Evolutionary conservation across 495 filamentous ascomycete species (phyloP), one percentile per base, ranked within the genome.

Genomic region (Xylaria curta): DNA sequence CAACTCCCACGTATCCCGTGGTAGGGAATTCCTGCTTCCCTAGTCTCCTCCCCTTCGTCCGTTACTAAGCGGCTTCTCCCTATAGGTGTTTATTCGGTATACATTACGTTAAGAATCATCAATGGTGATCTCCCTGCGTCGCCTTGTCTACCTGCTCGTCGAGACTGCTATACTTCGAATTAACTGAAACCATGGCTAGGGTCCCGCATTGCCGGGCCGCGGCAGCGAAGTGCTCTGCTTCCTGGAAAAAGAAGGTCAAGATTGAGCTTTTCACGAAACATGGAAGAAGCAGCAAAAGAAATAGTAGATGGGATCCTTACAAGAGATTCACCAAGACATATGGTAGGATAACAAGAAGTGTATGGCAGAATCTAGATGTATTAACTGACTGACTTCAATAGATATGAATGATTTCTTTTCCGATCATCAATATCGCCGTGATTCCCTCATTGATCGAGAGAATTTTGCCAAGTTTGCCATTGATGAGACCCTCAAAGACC

Each of bases 331-430:
- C 4, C 9, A 72, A 12, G 26, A n/a, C 26, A 13, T 28, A 66
- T 24, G 49, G 70, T 72, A 67, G 15, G 54, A 7, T 0, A n/a
- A 6, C 28, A 15, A 42, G 12, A 47, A 46, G 1, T n/a, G 4
- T n/a, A 8, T 2, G 42, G 42, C 19, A 31, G 2, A 6, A 44
- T 46, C 28, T 6, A 33, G 10, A 0, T 28, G 15, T 3, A 28
- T 24, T 9, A 5, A 26, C 10, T 24, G 21, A 44, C 33, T 59
- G 33, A 44, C 28, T 26, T 47, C 19, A 38, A 44, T 13, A 76
- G 75, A 71, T 9, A 0, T 74, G n/a, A 42, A 21, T 0, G 24
- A 49, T 0, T 78, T 78, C 31, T 78, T 69, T 33, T 76, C 75
- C 8, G 58, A 28, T 1, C 71, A 72, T 36, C 1, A 19, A 3